Conservation (phyloP, 148 eudicot species). For the Rhododendron molle region DNA sequence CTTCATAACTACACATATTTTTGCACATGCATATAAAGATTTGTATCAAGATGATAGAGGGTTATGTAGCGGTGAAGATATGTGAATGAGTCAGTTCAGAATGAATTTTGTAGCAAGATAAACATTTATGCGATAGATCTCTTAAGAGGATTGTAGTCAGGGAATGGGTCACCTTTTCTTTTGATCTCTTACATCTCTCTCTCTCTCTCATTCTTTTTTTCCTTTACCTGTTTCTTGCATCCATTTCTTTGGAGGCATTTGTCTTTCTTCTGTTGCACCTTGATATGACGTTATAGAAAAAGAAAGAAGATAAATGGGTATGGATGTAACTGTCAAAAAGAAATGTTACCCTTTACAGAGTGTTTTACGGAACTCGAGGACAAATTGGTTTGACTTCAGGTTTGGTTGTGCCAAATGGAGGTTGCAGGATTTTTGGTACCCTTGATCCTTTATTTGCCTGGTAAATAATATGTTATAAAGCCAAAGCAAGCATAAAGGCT, state of each 20-base stretch:
- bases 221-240: neutral
- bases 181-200: neutral
- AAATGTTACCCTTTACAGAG: neutral
- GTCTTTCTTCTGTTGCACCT: neutral
- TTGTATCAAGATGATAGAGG: neutral
- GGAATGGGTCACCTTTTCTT: neutral
- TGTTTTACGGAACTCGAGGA: neutral
- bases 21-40: neutral
- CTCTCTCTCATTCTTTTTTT: neutral
- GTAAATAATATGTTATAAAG: neutral
- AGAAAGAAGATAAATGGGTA: neutral
- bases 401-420: neutral
- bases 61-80: neutral
- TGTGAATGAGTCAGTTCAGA: neutral
- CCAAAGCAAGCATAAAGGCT: neutral
- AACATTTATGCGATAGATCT: neutral
- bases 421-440: neutral
- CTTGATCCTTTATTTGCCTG: neutral
- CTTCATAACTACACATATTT: neutral
- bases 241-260: neutral
- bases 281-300: neutral
- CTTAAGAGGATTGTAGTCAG: neutral
- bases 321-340: neutral
- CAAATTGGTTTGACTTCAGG: neutral
- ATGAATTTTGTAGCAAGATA: conserved; percentile 4